A percentile compares a stretch with the other conserved stretches of the same genome.
Conservation (phyloP, 2,329 filamentous ascomycete genomes). For the Botrytis fragariae region DNA sequence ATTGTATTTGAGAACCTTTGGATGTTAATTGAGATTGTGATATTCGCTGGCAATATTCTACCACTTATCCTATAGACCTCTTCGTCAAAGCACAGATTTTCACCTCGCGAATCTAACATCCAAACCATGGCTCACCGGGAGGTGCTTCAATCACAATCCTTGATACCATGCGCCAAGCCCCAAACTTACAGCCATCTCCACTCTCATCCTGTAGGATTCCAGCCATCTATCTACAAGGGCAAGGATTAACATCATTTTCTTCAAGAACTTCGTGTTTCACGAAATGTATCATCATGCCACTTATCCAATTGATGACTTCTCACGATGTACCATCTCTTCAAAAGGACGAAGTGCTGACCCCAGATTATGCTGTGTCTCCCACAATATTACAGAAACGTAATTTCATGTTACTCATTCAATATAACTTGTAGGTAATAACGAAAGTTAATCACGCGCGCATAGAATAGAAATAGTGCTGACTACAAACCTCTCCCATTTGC, state of each 20-base stretch:
- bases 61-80: not conserved
- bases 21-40: not conserved
- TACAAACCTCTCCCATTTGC: not conserved
- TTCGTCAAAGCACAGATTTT: not conserved
- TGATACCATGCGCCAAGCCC: not conserved
- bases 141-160: not conserved
- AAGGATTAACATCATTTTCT: not conserved
- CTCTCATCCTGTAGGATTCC: slow-evolving; percentile 4
- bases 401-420: not conserved
- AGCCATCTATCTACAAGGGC: not conserved
- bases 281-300: not conserved
- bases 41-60: not conserved
- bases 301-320: not conserved
- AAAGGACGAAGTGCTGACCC: not conserved
- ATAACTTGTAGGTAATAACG: not conserved
- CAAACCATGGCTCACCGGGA: not conserved
- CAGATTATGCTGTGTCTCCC: not conserved
- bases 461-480: not conserved
- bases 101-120: not conserved
- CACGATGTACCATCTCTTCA: not conserved
- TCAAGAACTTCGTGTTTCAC: not conserved
- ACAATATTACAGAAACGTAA: not conserved
- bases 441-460: not conserved
- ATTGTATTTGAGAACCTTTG: not conserved
- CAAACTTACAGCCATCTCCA: not conserved